Conservation (phyloP, 2,329 filamentous ascomycete species). For the Penicillium oxalicum region DNA sequence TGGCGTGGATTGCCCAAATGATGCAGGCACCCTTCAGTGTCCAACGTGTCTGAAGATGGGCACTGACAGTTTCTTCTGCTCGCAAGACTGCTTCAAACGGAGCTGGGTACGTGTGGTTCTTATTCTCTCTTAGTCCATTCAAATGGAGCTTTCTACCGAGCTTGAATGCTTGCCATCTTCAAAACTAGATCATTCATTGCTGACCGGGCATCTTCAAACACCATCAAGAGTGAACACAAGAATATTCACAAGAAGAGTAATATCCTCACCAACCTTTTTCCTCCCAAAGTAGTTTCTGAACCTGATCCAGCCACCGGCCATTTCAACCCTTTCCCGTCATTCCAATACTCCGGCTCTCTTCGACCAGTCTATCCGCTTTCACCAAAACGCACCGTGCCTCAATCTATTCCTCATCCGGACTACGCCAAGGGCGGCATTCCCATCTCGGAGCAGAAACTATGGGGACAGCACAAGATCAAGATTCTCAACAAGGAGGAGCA, state of each 20-base stretch:
- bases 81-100: conserved; percentile 97
- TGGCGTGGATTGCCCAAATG: conserved; percentile 77
- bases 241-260: conserved; percentile 73
- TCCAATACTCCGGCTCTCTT: conserved; percentile 71
- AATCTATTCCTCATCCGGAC: conserved; percentile 75
- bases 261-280: conserved; percentile 65
- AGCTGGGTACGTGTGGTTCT: conserved; percentile 71
- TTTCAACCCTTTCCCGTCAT: conserved; percentile 90
- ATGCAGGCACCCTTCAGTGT: conserved; percentile 81
- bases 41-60: conserved; percentile 89
- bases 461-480: conserved; percentile 72
- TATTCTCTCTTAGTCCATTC: too few species aligned
- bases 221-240: conserved; percentile 72
- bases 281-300: conserved; percentile 81
- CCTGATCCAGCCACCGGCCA: conserved; percentile 82
- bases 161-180: too few species aligned
- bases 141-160: too few species aligned
- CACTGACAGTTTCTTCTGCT: conserved; percentile 92
- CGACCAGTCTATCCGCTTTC: conserved; percentile 86
- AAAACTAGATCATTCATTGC: neutral
- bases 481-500: conserved; percentile 74
- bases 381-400: conserved; percentile 64
- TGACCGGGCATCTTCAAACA: neutral
- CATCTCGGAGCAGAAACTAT: conserved; percentile 57
- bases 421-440: conserved; percentile 81